Evolutionary conservation across 192 early-diverging fungal species (phyloP).

Genomic region (Mortierella alpina): DNA sequence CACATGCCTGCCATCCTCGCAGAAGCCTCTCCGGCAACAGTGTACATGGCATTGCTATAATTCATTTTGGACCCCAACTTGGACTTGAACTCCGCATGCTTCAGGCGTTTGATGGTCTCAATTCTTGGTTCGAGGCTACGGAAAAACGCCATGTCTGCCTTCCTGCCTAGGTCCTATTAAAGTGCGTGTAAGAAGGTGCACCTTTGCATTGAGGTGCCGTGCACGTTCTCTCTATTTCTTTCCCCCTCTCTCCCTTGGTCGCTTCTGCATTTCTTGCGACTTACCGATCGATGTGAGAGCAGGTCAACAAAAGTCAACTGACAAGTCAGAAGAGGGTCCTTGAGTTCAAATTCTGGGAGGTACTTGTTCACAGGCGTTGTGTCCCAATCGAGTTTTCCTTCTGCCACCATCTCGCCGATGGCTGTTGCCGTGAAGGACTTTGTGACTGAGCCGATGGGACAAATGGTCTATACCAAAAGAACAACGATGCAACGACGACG

Average conservation of each 20-base stretch:
- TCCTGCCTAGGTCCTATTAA: background rate
- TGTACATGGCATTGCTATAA: constrained; percentile 9
- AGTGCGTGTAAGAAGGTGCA: background rate
- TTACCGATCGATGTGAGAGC: constrained; percentile 21
- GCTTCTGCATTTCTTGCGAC: background rate
- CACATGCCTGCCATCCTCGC: background rate
- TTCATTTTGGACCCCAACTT: background rate
- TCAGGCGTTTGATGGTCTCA: constrained; percentile 3
- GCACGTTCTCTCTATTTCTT: too few relatives aligned
- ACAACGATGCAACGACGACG: too few relatives aligned
- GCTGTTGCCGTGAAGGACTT: constrained; percentile 7
- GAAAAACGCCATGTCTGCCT: background rate
- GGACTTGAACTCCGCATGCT: background rate
- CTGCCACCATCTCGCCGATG: constrained; percentile 16
- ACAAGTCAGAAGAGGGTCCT: constrained; percentile 4
- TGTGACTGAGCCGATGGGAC: constrained; percentile 10
- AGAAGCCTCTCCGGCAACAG: constrained; percentile 13
- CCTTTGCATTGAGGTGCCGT: background rate
- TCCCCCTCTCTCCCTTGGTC: background rate
- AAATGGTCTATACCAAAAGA: background rate
- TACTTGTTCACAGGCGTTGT: constrained; percentile 12
- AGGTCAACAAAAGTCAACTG: constrained; percentile 9
- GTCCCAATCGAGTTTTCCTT: constrained; percentile 27
- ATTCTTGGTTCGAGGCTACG: background rate
- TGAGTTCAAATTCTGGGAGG: constrained; percentile 15